Conservation (phyloP, 176 grass and related monocot species). For the Oryza coarctata region DNA sequence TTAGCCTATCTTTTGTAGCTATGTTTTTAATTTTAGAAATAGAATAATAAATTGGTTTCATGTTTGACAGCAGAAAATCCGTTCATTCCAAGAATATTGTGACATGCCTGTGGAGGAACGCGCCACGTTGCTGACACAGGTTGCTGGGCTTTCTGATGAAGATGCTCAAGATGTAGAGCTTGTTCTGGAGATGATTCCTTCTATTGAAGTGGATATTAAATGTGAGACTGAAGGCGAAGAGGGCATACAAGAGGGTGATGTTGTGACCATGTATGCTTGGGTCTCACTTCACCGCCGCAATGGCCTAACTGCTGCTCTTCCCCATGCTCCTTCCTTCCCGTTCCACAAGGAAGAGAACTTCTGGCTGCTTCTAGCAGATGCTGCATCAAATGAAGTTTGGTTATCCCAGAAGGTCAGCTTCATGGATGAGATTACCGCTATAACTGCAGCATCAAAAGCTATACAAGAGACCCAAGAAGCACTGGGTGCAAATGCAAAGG, state of each 20-base stretch:
- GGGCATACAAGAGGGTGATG: conserved; percentile 86
- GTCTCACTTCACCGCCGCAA: conserved; percentile 74
- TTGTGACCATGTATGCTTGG: conserved; percentile 98
- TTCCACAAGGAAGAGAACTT: conserved; percentile 99
- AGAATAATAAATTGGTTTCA: neutral
- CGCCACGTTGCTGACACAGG: conserved; percentile 66
- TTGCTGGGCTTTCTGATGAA: conserved; percentile 65
- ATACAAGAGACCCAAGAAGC: conserved; percentile 92
- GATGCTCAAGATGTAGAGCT: conserved; percentile 68
- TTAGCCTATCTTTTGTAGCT: neutral
- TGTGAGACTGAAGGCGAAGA: conserved; percentile 99
- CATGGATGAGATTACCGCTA: conserved; percentile 78
- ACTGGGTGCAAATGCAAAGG: conserved; percentile 60
- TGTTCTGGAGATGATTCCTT: conserved; percentile 93
- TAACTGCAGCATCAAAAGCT: conserved; percentile 83
- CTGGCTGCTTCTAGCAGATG: conserved; percentile 84
- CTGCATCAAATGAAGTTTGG: conserved; percentile 78
- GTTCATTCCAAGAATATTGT: conserved; percentile 76
- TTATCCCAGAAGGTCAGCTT: conserved; percentile 94
- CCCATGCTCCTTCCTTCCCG: conserved; percentile 71
- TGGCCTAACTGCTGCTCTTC: conserved; percentile 79
- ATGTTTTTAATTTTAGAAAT: neutral
- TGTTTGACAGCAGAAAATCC: conserved; percentile 65
- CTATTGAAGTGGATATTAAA: conserved; percentile 80
- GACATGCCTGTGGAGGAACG: conserved; percentile 70